Base-by-base conservation (phyloP, 176 grass and related monocot genomes). In the Poa pratensis region DNA sequence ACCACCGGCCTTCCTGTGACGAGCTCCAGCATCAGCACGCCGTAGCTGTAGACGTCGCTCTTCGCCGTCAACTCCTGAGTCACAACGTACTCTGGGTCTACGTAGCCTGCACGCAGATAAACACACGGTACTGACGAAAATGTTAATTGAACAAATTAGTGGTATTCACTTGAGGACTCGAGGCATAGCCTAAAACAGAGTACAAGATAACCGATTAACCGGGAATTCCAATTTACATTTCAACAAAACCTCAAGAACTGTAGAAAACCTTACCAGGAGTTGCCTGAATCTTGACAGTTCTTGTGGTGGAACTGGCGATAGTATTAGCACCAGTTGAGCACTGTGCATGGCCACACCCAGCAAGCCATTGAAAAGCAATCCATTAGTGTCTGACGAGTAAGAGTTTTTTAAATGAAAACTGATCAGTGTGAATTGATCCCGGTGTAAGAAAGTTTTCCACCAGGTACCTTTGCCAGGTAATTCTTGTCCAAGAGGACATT, bases 1-100 rank as follows among this genome's bases (percentile, higher is more conserved):
- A 79, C 74, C 87, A 90, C 84, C 5, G 81, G 83, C 85, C 93
- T 95, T 78, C 92, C 92, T 13, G 93, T 93, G 37, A 98, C 80
- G 34, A 98, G 93, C 77, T 98, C 95, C 46, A 98, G 88, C 78
- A 98, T 82, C 28, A 98, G 83, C 58, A 93, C 87, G 11, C 95
- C 95, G n/a, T 90, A 98, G 77, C 91, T 89, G 87, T 98, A 98
- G 1, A 98, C 89, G 88, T 98, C 95, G 85, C 91, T 95, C 76
- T 94, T 92, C 67, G 86, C 18, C 30, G 85, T 95, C 74, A 95
- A 48, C 79, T 87, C 87, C 86, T 89, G 85, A 0, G 89, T 92
- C 69, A 82, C 83, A 73, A 78, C 81, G 45, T 90, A 98, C 73
- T 92, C 91, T 1, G 95, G 91, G 75, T 95, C 95, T 11, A 93